A percentile compares a stretch with the other conserved stretches of the same genome.
phyloP scores from a whole-genome alignment of 192 early-diverging fungal species.

The Coemansia sp. region DNA sequence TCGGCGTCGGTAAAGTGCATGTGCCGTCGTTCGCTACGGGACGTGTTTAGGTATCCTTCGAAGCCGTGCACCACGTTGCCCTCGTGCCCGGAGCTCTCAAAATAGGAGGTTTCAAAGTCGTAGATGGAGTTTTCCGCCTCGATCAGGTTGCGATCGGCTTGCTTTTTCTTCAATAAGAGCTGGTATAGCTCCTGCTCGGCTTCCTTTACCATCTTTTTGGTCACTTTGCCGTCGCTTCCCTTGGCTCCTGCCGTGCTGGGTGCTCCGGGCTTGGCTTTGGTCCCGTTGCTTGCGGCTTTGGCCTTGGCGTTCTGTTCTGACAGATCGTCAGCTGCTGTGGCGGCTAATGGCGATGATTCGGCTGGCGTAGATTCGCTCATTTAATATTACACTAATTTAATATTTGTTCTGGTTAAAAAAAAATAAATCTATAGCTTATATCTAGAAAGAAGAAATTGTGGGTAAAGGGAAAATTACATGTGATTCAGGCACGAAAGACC shows the following conservation, averaged over 20 bases:
- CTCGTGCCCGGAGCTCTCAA: conserved; percentile 79
- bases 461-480: too few species aligned
- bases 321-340: background rate
- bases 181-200: conserved; percentile 75
- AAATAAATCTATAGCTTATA: conserved; percentile 1
- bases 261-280: background rate
- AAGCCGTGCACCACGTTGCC: conserved; percentile 91
- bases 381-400: background rate
- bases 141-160: conserved; percentile 69
- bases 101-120: conserved; percentile 81
- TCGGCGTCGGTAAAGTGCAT: conserved; percentile 73
- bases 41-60: conserved; percentile 74
- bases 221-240: conserved; percentile 35
- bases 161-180: conserved; percentile 73
- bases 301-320: conserved; percentile 4
- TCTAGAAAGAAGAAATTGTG: background rate
- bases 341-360: conserved; percentile 4
- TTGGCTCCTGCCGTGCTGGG: conserved; percentile 7
- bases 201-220: conserved; percentile 61
- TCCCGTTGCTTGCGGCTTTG: conserved; percentile 1
- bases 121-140: conserved; percentile 80
- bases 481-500: conserved; percentile 9
- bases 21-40: conserved; percentile 57
- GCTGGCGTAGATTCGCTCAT: conserved; percentile 6
- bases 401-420: background rate